These are phyloP conservation scores for Ophiostoma tasmaniense DNA, from an alignment of 2,329 filamentous ascomycete species.

Conservation along the genomic window DNA sequence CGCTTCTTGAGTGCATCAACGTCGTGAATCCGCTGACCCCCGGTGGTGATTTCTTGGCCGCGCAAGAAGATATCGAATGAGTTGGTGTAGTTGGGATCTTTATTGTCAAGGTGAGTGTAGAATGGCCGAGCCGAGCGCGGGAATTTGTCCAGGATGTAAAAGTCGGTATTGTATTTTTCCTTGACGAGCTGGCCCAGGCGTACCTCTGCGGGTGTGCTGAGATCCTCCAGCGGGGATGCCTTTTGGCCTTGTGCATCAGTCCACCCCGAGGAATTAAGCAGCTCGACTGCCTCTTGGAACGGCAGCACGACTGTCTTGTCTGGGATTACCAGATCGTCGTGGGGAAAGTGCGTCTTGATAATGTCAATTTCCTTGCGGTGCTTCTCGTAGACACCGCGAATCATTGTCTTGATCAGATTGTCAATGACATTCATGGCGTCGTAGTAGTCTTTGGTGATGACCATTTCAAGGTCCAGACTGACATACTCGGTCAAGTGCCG, in stretches of 20 bases:
- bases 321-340: constrained; percentile 77
- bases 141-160: constrained; percentile 93
- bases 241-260: constrained; percentile 66
- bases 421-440: constrained; percentile 77
- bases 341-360: constrained; percentile 76
- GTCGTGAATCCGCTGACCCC: constrained; percentile 88
- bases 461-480: constrained; percentile 87
- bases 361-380: constrained; percentile 59
- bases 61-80: constrained; percentile 94
- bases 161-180: constrained; percentile 80
- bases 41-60: constrained; percentile 85
- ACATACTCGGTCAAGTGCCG: constrained; percentile 92
- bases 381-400: constrained; percentile 44
- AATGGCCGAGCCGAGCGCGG: constrained; percentile 76
- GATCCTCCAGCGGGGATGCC: constrained; percentile 65
- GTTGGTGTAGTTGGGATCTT: constrained; percentile 67
- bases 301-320: constrained; percentile 75
- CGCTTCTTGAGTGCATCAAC: constrained; percentile 63
- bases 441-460: constrained; percentile 79
- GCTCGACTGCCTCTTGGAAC: constrained; percentile 69
- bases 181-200: constrained; percentile 76
- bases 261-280: constrained; percentile 73
- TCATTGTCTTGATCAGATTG: constrained; percentile 63
- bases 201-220: constrained; percentile 80
- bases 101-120: constrained; percentile 77